Base-by-base conservation (phyloP, 768 basidiomycete genomes). In the Suillus weaverae region DNA sequence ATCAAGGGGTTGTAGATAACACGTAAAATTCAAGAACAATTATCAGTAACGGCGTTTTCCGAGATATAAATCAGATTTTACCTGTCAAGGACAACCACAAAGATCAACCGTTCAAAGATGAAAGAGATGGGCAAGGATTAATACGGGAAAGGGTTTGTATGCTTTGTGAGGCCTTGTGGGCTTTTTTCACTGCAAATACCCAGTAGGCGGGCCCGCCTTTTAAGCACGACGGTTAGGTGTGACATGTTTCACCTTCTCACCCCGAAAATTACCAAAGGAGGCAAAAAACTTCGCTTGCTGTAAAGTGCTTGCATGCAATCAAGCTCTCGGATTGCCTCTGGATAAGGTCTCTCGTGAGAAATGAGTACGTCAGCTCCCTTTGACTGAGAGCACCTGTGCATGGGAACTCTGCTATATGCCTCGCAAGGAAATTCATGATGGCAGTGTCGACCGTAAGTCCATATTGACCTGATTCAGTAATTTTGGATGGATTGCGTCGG, bases 331-430 rank as follows among this genome's bases (percentile, higher is more conserved):
- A 76, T 77, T 73, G 76, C 67, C 51, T 68, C 53, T 54, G 63
- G 60, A 67, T 57, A 69, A 39, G 67, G 56, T 72, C 67, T 64
- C 62, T 67, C 16, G 74, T 77, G 75, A 3, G 74, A 75, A 76
- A 35, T 63, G 67, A 14, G 35, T 75, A 64, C 64, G 76, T 75
- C 72, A 77, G 74, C 72, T 54, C 66, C 56, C 66, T 67, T 67
- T 60, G 26, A 69, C 68, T 61, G 67, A 53, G 30, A 41, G 51
- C 57, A 63, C 62, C 55, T 62, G 13, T 1, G 46, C 4, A 6
- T 43, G 30, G 5, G 20, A 16, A 55, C 33, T 55, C 54, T 68
- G 62, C 44, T 62, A 30, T 60, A 60, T 76, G 51, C 74, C 74
- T 54, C 7, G 51, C 46, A 69, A 33, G 68, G 74, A 55, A 77